Conservation (phyloP, 306 rosid species). For the Lagenaria siceraria region DNA sequence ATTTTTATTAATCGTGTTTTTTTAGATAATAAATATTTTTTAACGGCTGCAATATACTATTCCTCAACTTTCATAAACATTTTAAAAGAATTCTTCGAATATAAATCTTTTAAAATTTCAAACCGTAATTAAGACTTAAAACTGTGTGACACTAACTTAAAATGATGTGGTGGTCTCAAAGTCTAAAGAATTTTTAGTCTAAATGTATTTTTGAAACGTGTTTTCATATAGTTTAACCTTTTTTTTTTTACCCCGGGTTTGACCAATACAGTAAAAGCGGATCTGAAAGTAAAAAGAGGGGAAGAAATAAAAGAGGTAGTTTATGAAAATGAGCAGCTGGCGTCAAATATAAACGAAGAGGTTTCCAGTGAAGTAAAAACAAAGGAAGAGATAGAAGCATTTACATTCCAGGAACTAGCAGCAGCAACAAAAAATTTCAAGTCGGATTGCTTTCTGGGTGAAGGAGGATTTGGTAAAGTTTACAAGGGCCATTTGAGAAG, state of each 20-base stretch:
- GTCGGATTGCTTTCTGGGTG: constrained; percentile 37
- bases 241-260: not conserved
- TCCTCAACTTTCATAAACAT: no score
- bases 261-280: not conserved
- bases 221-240: no score
- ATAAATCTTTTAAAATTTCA: no score
- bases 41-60: no score
- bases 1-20: no score
- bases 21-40: no score
- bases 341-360: not conserved
- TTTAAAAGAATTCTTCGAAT: no score
- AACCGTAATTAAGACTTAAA: no score
- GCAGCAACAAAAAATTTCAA: constrained; percentile 51
- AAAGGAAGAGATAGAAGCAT: constrained; percentile 7
- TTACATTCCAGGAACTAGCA: constrained; percentile 49
- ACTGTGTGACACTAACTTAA: no score
- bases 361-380: not conserved
- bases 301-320: not conserved
- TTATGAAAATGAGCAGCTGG: not conserved
- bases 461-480: constrained; percentile 75
- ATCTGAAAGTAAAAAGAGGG: not conserved
- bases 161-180: no score
- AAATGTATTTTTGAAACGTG: no score
- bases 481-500: constrained; percentile 36
- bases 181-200: no score